Conservation (phyloP, 495 filamentous ascomycete genomes). For the Antarctomyces pellizariae region DNA sequence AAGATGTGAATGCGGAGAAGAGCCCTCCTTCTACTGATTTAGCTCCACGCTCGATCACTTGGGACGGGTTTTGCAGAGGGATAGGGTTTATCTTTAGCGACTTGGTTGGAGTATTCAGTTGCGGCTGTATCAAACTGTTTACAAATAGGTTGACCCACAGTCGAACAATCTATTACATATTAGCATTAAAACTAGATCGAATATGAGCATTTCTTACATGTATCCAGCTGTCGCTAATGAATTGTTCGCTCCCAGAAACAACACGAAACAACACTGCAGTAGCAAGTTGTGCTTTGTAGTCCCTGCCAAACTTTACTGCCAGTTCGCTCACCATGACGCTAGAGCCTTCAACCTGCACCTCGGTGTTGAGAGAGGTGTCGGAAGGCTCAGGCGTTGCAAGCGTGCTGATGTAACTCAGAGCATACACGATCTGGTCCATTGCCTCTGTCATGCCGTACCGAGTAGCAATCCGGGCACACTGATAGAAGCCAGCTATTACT, state of each 20-base stretch:
- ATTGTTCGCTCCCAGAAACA: constrained; percentile 55
- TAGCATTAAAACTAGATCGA: constrained; percentile 5
- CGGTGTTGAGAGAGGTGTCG: constrained; percentile 79
- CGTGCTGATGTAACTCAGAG: constrained; percentile 73
- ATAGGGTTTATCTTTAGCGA: constrained; percentile 61
- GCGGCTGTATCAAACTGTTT: constrained; percentile 77
- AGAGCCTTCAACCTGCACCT: constrained; percentile 76
- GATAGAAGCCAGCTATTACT: constrained; percentile 82
- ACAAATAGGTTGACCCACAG: constrained; percentile 92
- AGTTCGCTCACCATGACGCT: constrained; percentile 98
- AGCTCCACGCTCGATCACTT: constrained; percentile 71
- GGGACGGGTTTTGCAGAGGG: constrained; percentile 72
- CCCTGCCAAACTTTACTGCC: constrained; percentile 86
- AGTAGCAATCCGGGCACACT: constrained; percentile 83
- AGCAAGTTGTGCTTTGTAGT: constrained; percentile 81
- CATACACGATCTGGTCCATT: constrained; percentile 75
- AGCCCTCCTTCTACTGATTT: constrained; percentile 58
- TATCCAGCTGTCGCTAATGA: constrained; percentile 61
- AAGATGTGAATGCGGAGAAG: constrained; percentile 82
- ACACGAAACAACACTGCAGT: constrained; percentile 86
- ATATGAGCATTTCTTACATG: constrained; percentile 30
- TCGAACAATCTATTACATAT: constrained; percentile 40
- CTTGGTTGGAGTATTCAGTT: constrained; percentile 46
- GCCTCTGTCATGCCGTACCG: constrained; percentile 66
- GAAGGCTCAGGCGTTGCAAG: constrained; percentile 49